Evolutionary conservation across 2,329 filamentous ascomycete species (phyloP), one percentile per base, ranked within the genome.

Genomic region (Hypoxylon sp.): DNA sequence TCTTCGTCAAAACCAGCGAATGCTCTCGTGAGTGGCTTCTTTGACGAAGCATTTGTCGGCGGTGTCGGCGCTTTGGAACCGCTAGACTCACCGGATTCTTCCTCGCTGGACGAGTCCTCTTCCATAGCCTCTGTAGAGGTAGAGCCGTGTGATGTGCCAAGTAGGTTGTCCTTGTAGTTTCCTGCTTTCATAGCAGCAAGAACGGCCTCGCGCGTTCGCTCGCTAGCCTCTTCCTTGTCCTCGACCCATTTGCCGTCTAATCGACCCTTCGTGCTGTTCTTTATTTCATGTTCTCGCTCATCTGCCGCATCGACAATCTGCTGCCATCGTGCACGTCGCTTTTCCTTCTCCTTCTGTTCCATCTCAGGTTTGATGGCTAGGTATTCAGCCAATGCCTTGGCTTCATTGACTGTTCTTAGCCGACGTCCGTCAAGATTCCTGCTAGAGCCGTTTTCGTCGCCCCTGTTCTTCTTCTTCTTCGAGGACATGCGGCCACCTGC

Each of bases 401-500:
- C 96, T 79, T 99, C 96, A 39, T 92, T 95, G 29, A 98, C 93
- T 1, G 96, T 98, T 55, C 97, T 90, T 61, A 99, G 80, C 62
- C 96, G 88, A 21, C 96, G 90, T 0, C 96, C 96, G 75, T 98
- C 96, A 1, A 99, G 86, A 73, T 98, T 99, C 70, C 96, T 90
- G 77, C 93, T 97, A 2, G 94, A 98, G 24, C 90, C 94, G 76
- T 97, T 95, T 68, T 93, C 91, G 39, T 97, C 93, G 58, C 89
- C 91, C 74, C 92, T 89, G 62, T 91, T 91, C 76, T 91, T 91
- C 85, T 95, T 96, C 84, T 97, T 97, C 75, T 88, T 88, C n/a
- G 93, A 95, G 2, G 94, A 97, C 96, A 99, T 99, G 82, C 97
- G 95, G 44, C 97, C 96, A 77, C 97, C 96, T 2, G 96, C 96